Percentiles rank a stretch among this genome's conserved stretches.
These are phyloP conservation scores for Plantago major DNA, from an alignment of 257 asterid genomes.

Conservation along the genomic window DNA sequence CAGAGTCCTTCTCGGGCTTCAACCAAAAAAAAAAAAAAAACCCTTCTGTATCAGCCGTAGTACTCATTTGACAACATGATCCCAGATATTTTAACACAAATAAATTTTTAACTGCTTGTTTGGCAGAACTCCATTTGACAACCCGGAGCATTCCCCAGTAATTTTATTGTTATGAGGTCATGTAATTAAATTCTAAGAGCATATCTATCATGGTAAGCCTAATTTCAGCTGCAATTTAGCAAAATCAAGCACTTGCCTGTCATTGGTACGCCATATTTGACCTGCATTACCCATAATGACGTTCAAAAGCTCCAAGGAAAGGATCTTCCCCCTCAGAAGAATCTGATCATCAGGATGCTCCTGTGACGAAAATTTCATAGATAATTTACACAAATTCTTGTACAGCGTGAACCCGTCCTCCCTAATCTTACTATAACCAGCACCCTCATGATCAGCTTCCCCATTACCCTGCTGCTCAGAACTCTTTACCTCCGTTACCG, in stretches of 20 bases:
- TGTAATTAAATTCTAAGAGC: conserved; percentile 4
- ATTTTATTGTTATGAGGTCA: too few species aligned
- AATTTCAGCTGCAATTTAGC: conserved; percentile 19
- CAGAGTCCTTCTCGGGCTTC: neutral
- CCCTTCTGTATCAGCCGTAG: neutral
- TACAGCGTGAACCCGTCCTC: conserved; percentile 88
- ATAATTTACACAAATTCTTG: conserved; percentile 93
- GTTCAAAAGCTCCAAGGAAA: conserved; percentile 92
- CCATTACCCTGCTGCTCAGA: conserved; percentile 30
- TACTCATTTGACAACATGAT: neutral
- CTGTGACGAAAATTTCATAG: conserved; percentile 90
- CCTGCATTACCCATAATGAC: conserved; percentile 90
- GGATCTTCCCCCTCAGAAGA: conserved; percentile 83
- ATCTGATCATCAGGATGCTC: conserved; percentile 91
- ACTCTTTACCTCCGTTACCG: conserved; percentile 36
- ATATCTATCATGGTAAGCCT: neutral
- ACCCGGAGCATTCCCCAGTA: too few species aligned
- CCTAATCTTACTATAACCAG: conserved; percentile 67
- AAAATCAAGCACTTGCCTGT: conserved; percentile 57
- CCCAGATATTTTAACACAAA: neutral
- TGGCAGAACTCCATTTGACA: too few species aligned
- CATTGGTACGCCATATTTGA: conserved; percentile 80
- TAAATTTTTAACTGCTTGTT: neutral
- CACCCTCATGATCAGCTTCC: conserved; percentile 32
- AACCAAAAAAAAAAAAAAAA: neutral